Conservation (phyloP, 495 filamentous ascomycete species). For the Neurospora tetraspora region DNA sequence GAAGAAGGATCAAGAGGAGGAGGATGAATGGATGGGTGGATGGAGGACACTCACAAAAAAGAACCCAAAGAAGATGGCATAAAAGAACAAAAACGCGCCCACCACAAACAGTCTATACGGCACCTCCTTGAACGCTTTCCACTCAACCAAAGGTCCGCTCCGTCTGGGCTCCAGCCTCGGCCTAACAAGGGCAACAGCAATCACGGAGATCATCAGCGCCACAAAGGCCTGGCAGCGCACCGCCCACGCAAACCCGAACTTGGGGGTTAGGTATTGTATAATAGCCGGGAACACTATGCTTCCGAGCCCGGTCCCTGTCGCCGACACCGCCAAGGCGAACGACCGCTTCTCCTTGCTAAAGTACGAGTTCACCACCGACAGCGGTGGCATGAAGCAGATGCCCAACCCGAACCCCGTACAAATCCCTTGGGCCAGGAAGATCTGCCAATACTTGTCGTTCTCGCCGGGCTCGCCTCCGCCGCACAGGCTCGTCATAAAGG, state of each 20-base stretch:
- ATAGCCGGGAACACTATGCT: conserved; percentile 33
- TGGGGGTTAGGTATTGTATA: conserved; percentile 32
- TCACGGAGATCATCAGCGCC: conserved; percentile 21
- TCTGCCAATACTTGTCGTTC: conserved; percentile 27
- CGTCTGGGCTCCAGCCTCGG: conserved; percentile 23
- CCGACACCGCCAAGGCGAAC: conserved; percentile 25
- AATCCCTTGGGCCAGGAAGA: conserved; percentile 35
- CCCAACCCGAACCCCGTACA: conserved; percentile 33
- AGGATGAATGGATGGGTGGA: background rate
- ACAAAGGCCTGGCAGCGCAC: conserved; percentile 32
- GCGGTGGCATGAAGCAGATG: conserved; percentile 33
- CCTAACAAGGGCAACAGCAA: conserved; percentile 22
- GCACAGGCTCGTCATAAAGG: conserved; percentile 33
- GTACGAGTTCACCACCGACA: conserved; percentile 32
- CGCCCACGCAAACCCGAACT: conserved; percentile 35
- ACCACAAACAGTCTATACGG: conserved; percentile 30
- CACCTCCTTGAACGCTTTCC: conserved; percentile 30
- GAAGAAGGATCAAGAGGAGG: background rate
- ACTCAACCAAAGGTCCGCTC: conserved; percentile 30
- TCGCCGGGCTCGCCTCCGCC: background rate
- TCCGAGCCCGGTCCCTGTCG: conserved; percentile 33
- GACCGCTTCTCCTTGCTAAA: conserved; percentile 25
- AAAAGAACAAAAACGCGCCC: conserved; percentile 29
- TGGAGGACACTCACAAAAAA: conserved; percentile 31
- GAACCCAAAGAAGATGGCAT: conserved; percentile 34